Base-by-base conservation (phyloP, 2,329 filamentous ascomycete genomes). In the Lomentospora prolificans region DNA sequence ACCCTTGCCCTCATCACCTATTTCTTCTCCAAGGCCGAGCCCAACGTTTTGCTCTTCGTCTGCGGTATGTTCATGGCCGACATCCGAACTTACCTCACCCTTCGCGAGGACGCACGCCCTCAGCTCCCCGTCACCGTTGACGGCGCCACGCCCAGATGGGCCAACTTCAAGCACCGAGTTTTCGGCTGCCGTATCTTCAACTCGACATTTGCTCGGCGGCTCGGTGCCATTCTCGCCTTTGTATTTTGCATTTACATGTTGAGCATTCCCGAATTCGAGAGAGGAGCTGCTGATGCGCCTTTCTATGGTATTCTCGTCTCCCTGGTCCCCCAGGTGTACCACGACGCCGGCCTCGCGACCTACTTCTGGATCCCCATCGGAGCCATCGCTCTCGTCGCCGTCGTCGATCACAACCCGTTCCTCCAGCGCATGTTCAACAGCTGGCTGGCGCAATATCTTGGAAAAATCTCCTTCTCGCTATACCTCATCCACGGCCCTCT, bases 361-460 rank as follows among this genome's bases (percentile, higher is more conserved):
- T 77, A 75, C 63, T 86, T 86, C 66, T 86, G 82, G 82, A 86
- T 86, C 67, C 86, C 76, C 64, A 73, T 86, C 2, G 82, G 81
- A 0, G 75, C 83, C 1, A 70, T 73, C 24, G 73, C 84, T 54
- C 64, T 84, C 0, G 75, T 88, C 0, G 70, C 77, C 1, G 73
- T 76, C 0, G 69, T 81, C 2, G 78, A 79, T 5, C 78, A 78
- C n/a, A 74, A 87, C n/a, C 61, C 67, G 3, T 79, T 75, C 75
- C 70, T 85, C 14, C 79, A 76, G 65, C 59, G 67, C 2, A 80
- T 84, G 63, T 85, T 86, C 61, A 82, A 84, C 64, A 71, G 70
- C 0, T 69, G 70, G 4, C 76, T 82, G 61, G 80, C 76, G 62
- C 82, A 84, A 62, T 84, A 83, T 58, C 72, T 86, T 2, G 84